A percentile compares a stretch with the other conserved stretches of the same genome.
These are phyloP conservation scores for Ceratocystis papillata DNA, from an alignment of 2,329 filamentous ascomycete genomes.

Conservation along the genomic window DNA sequence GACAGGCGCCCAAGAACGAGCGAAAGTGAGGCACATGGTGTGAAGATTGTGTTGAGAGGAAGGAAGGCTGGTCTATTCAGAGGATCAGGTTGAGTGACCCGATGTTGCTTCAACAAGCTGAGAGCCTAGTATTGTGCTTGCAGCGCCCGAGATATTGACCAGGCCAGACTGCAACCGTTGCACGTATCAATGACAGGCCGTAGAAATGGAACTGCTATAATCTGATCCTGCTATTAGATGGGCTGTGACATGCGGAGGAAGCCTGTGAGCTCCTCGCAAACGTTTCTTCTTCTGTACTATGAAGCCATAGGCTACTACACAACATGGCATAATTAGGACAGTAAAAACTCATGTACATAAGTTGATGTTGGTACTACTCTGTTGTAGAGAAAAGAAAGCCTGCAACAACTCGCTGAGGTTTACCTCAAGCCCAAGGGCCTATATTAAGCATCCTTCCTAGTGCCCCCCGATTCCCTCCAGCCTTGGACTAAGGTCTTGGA, in stretches of 20 bases:
- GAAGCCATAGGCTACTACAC: not conserved
- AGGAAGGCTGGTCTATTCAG: not conserved
- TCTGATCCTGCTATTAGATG: not conserved
- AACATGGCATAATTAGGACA: not conserved
- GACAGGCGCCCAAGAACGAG: constrained; percentile 1
- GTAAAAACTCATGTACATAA: not conserved
- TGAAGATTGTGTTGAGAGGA: not conserved
- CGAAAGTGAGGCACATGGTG: not conserved
- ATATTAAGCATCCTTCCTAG: constrained; percentile 11
- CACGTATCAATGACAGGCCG: not conserved
- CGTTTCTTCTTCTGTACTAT: not conserved
- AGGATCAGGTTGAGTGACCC: not conserved
- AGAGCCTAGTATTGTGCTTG: not conserved
- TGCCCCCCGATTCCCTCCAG: not conserved
- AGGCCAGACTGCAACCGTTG: constrained; percentile 1
- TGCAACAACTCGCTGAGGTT: not conserved
- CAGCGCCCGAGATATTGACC: not conserved
- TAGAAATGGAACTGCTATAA: constrained; percentile 8
- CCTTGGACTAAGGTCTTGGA: not conserved
- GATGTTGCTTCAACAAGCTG: not conserved
- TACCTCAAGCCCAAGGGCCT: not conserved
- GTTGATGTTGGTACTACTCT: not conserved
- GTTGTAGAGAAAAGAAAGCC: not conserved
- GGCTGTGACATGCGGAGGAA: not conserved
- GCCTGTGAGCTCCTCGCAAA: not conserved